These are phyloP conservation scores for Setaria viridis DNA, from an alignment of 202 grass and related monocot species.

Conservation along the genomic window DNA sequence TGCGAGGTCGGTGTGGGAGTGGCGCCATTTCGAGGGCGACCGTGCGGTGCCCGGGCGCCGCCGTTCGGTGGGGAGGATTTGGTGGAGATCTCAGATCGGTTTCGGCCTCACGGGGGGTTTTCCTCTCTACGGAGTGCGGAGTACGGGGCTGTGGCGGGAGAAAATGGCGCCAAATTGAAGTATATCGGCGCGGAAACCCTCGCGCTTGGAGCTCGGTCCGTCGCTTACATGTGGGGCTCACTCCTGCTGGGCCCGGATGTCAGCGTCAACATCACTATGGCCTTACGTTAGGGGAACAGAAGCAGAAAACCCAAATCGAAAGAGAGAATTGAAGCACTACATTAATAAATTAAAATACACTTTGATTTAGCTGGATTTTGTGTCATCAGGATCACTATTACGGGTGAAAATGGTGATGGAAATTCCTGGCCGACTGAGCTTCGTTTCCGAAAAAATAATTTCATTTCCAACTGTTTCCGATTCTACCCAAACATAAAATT, in stretches of 20 bases:
- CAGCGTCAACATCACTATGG: neutral
- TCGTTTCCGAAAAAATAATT: no score
- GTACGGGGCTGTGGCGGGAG: neutral
- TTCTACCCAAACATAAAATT: no score
- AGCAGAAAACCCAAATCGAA: neutral
- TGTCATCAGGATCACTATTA: no score
- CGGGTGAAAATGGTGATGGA: no score
- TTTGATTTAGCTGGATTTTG: neutral
- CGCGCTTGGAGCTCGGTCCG: neutral
- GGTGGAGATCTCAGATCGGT: no score
- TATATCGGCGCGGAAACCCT: neutral
- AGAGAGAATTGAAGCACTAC: neutral
- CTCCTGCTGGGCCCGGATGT: neutral
- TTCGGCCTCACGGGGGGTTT: no score
- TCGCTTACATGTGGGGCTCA: neutral
- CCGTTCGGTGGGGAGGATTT: no score
- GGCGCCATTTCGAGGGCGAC: slow-evolving; percentile 4
- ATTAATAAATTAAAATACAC: neutral
- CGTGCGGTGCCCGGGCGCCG: no score
- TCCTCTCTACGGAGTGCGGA: no score
- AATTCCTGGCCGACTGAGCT: no score
- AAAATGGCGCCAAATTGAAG: neutral
- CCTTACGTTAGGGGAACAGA: neutral
- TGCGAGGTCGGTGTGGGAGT: neutral
- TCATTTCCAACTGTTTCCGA: no score